Percentiles rank a stretch among this genome's conserved stretches.
Conservation (phyloP, 1,139 yeast genomes). For the Yamadazyma atmosphaerica region DNA sequence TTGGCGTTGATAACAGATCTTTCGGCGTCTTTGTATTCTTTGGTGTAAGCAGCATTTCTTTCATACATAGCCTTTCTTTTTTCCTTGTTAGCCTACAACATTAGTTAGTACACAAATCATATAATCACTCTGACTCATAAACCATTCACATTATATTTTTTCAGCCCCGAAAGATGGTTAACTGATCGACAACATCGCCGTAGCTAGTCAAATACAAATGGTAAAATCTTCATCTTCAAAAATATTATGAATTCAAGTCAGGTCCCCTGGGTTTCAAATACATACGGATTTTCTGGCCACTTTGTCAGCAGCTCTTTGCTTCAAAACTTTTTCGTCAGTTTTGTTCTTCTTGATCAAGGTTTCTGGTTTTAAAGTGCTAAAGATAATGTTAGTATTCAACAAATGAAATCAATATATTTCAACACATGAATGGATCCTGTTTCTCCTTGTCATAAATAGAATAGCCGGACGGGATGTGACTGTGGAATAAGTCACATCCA, state of each 20-base stretch:
- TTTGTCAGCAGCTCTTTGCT: slow-evolving; percentile 85
- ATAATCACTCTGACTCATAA: too few relatives aligned
- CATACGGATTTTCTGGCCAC: slow-evolving; percentile 89
- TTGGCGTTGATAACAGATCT: slow-evolving; percentile 88
- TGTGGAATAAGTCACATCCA: slow-evolving; percentile 27
- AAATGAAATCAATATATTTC: neutral
- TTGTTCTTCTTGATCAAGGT: slow-evolving; percentile 92
- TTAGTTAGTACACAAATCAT: slow-evolving; percentile 48
- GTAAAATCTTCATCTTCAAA: slow-evolving; percentile 60
- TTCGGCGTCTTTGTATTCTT: slow-evolving; percentile 95
- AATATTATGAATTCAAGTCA: slow-evolving; percentile 4
- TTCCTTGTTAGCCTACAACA: slow-evolving; percentile 70
- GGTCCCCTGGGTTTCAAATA: slow-evolving; percentile 22
- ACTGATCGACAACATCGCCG: slow-evolving; percentile 89
- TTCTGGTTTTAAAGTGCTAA: slow-evolving; percentile 74
- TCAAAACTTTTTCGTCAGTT: slow-evolving; percentile 85
- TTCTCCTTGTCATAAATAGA: slow-evolving; percentile 8
- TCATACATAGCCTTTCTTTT: slow-evolving; percentile 95
- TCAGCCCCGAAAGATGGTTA: slow-evolving; percentile 99
- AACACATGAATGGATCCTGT: slow-evolving; percentile 1
- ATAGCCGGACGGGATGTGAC: slow-evolving; percentile 16
- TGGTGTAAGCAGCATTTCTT: slow-evolving; percentile 97
- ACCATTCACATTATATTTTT: slow-evolving; percentile 19
- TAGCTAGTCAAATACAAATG: slow-evolving; percentile 73
- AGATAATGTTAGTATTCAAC: slow-evolving; percentile 33